Percentiles rank a stretch among this genome's conserved stretches.
phyloP scores from a whole-genome alignment of 2,329 filamentous ascomycete genomes.

The Hysterium pulicare region DNA sequence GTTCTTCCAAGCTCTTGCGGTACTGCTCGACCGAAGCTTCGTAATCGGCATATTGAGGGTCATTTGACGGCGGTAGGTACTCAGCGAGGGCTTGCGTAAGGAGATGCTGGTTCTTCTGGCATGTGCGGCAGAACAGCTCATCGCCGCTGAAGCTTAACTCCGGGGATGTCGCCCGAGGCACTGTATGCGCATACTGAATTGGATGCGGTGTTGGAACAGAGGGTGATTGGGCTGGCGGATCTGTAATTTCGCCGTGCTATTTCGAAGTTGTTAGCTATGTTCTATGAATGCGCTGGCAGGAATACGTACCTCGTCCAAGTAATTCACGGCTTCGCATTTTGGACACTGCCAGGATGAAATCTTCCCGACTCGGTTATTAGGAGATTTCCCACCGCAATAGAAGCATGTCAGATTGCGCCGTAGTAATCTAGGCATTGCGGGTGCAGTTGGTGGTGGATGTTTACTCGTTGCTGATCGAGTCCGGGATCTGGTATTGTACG shows the following conservation, averaged over 20 bases:
- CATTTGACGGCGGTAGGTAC: conserved; percentile 65
- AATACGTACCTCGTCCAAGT: conserved; percentile 72
- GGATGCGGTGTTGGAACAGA: conserved; percentile 16
- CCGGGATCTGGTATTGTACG: too few species aligned
- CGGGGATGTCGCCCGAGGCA: conserved; percentile 24
- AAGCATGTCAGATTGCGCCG: conserved; percentile 34
- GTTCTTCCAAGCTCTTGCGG: conserved; percentile 68
- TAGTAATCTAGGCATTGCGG: conserved; percentile 24
- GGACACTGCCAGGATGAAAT: conserved; percentile 36
- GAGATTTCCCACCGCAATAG: conserved; percentile 29
- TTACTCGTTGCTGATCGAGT: too few species aligned
- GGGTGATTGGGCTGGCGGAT: conserved; percentile 64
- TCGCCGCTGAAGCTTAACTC: conserved; percentile 36
- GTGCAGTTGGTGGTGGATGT: conserved; percentile 1
- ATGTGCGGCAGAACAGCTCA: conserved; percentile 67
- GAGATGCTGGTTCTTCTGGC: conserved; percentile 84
- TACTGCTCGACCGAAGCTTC: conserved; percentile 69
- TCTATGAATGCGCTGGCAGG: background rate
- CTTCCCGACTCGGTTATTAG: conserved; percentile 18
- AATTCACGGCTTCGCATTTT: conserved; percentile 82
- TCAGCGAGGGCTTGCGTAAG: conserved; percentile 72
- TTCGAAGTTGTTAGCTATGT: conserved; percentile 16
- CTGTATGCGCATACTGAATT: conserved; percentile 23
- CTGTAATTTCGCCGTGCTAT: conserved; percentile 82
- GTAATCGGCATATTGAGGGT: conserved; percentile 67